These are phyloP conservation scores for Cryptosporidium viatorum DNA, from an alignment of 169 alveolate species.

Conservation along the genomic window DNA sequence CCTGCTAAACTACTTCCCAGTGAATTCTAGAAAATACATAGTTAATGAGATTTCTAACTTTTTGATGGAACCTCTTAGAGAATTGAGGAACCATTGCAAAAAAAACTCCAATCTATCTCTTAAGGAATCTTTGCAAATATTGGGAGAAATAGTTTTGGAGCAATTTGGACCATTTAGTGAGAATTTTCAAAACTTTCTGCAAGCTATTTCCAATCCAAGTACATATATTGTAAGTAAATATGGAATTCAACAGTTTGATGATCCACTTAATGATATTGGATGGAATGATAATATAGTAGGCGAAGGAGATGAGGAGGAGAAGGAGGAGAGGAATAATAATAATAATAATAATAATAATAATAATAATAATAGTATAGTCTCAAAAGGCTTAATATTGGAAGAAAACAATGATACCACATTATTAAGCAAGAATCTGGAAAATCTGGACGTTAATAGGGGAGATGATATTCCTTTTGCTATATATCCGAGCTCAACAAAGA, in stretches of 20 bases:
- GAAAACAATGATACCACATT: background rate
- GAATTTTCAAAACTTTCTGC: slow-evolving; percentile 11
- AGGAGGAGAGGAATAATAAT: background rate
- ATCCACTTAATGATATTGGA: slow-evolving; percentile 23
- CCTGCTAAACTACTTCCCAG: slow-evolving; percentile 33
- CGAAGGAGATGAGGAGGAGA: background rate
- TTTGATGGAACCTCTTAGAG: slow-evolving; percentile 53
- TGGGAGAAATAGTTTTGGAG: slow-evolving; percentile 17
- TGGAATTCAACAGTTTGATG: slow-evolving; percentile 50
- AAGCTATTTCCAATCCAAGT: slow-evolving; percentile 44
- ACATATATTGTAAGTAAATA: slow-evolving; percentile 29
- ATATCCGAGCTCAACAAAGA: background rate
- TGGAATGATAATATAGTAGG: background rate
- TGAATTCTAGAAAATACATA: slow-evolving; percentile 43
- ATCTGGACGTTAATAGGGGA: background rate
- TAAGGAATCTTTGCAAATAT: background rate
- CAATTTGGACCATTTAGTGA: slow-evolving; percentile 62
- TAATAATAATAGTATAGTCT: background rate
- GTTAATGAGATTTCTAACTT: slow-evolving; percentile 42
- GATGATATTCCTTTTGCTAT: slow-evolving; percentile 31
- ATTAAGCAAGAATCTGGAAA: background rate
- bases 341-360: too few species aligned
- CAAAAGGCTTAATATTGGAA: background rate
- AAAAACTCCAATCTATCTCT: background rate
- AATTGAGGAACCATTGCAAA: background rate